Base-by-base conservation (phyloP, 2,329 filamentous ascomycete species). In the Colletotrichum australisinense region DNA sequence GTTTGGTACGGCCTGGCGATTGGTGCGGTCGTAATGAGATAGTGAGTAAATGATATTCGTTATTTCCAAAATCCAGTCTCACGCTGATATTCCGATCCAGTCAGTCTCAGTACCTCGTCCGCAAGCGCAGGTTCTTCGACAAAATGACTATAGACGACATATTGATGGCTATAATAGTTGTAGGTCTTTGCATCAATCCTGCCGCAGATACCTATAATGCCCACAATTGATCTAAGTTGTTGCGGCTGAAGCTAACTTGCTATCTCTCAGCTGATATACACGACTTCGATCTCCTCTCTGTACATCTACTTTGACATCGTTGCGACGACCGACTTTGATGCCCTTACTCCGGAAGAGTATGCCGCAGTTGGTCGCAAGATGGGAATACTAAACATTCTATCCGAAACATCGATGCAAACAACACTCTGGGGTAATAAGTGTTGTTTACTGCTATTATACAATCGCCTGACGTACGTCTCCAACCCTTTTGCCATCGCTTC, bases 371-470 rank as follows among this genome's bases (percentile, higher is more conserved):
- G 68, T 5, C 59, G 63, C 19, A 38, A 57, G 16, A 63, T 74
- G 4, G 72, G 72, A 1, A 68, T 74, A 1, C 5, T 72, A 14
- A 74, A 74, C 30, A 58, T 72, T 19, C 55, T 74, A 0, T 59
- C 53, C 16, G 69, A 74, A 28, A 74, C 72, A 2, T 32, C 68
- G n/a, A 72, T 74, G 11, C 63, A 74, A 28, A 74, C 72, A 22
- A 74, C 72, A 7, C 49, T 74, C 4, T 74, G 69, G 72, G 72
- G 72, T 5, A 74, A 74, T 11, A 74, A 74, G 49, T 67, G 63
- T 26, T 74, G 72, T 30, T 42, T 74, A 3, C n/a, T 74, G 32
- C 14, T 74, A 6, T 26, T 74, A 5, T 74, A 72, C 16, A 59
- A 63, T 28, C 69, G 72, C 3, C 11, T 74, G 16, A 46, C 53